Base-by-base conservation (phyloP, 805 yeast species). In the Teunomyces cretensis region DNA sequence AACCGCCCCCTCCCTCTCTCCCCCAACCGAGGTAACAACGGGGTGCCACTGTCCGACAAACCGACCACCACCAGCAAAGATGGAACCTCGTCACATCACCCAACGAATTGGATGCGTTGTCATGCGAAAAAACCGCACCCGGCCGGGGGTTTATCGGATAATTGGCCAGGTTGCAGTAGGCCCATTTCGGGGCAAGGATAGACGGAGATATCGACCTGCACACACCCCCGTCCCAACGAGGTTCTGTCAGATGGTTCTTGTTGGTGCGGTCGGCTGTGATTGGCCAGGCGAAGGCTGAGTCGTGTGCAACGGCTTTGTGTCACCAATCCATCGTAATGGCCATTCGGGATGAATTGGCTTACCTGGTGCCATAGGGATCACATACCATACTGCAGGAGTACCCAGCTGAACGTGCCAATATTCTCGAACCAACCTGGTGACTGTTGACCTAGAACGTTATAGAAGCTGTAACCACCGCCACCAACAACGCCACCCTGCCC, bases 291-390 rank as follows among this genome's bases (percentile, higher is more conserved):
- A 6, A 6, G 3, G 16, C 11, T 24, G 38, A 35, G 41, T 38
- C 41, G 41, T 38, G 41, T 38, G 32, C 32, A 24, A 38, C 32
- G 41, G 32, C 41, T 38, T 38, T 38, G 41, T 38, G 41, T 38
- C 41, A 28, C 28, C 27, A 35, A 9, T 24, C 16, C 15, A 35
- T 35, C 28, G 38, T 35, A 35, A 35, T 35, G 38, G 38, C 38
- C 38, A 35, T 35, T 35, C 38, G 38, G 38, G 38, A 35, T 35
- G 38, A 35, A 35, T 35, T 35, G 22, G 38, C 27, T 22, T 35
- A 35, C 38, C 28, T 35, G 17, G 38, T 19, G 22, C 38, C 6
- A n/a, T 13, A 35, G 38, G 38, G 38, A 35, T 22, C 36, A 22
- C 36, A 19, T 19, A 19, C 22, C 22, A 19, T 19, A 19, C 22